Evolutionary conservation across 169 alveolate genomes (phyloP).

Genomic region (Cryptosporidium canis): DNA sequence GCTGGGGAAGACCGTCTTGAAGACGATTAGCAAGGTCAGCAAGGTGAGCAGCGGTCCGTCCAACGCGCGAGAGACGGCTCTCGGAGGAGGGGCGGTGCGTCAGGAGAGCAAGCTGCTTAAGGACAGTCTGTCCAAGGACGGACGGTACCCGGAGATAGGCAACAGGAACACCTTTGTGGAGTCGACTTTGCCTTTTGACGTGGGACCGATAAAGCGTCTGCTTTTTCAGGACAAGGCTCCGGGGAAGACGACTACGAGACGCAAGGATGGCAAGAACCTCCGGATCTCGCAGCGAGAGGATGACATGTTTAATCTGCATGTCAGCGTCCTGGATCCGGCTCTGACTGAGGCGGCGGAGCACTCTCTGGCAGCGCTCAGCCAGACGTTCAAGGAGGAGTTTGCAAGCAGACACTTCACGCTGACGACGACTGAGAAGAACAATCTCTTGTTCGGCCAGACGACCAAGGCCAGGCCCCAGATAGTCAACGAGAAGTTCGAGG

Average conservation of each 20-base stretch:
- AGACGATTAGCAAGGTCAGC: slow-evolving; percentile 19
- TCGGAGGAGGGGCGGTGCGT: too few species aligned
- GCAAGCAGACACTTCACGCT: slow-evolving; percentile 69
- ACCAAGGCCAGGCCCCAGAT: slow-evolving; percentile 58
- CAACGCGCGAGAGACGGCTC: background rate
- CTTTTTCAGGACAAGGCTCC: slow-evolving; percentile 41
- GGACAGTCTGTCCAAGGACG: slow-evolving; percentile 26
- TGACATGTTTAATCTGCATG: slow-evolving; percentile 64
- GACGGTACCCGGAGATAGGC: slow-evolving; percentile 11
- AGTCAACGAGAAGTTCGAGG: slow-evolving; percentile 43
- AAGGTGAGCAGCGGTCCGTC: background rate
- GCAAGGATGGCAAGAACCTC: background rate
- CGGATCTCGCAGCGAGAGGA: slow-evolving; percentile 41
- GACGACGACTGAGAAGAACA: slow-evolving; percentile 57
- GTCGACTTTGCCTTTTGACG: slow-evolving; percentile 57
- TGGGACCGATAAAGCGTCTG: slow-evolving; percentile 51
- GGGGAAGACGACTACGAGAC: background rate
- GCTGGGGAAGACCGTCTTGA: background rate
- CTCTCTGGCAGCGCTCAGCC: slow-evolving; percentile 56
- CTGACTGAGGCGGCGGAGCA: slow-evolving; percentile 60
- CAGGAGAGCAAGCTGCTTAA: background rate
- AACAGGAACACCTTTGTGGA: slow-evolving; percentile 56
- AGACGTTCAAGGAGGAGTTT: slow-evolving; percentile 56
- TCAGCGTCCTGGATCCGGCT: slow-evolving; percentile 62
- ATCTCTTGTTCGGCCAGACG: slow-evolving; percentile 59